Evolutionary conservation across 1,139 yeast species (phyloP).

Genomic region (Trichomonascaceae sp.): DNA sequence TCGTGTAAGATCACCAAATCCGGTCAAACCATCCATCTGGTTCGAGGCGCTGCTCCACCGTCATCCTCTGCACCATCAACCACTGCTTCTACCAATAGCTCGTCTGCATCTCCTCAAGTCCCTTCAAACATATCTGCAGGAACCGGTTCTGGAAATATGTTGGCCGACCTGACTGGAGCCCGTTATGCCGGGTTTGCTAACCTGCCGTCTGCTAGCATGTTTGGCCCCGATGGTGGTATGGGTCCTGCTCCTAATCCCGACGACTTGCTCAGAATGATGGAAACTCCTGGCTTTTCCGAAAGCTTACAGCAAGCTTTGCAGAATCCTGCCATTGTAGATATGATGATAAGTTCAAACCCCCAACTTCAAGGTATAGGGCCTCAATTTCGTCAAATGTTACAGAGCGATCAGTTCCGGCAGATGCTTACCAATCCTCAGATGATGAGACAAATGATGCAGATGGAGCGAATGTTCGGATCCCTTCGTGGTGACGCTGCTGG

Average conservation of each 20-base stretch:
- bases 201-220: slow-evolving; percentile 80
- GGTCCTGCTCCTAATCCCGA: slow-evolving; percentile 65
- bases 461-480: slow-evolving; percentile 44
- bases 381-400: slow-evolving; percentile 78
- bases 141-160: slow-evolving; percentile 79
- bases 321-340: slow-evolving; percentile 80
- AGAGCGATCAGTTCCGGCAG: slow-evolving; percentile 75
- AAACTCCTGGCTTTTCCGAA: slow-evolving; percentile 73
- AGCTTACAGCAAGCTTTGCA: slow-evolving; percentile 74
- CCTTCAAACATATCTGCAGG: slow-evolving; percentile 85
- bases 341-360: slow-evolving; percentile 75
- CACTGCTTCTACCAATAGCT: slow-evolving; percentile 21
- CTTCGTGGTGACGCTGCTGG: slow-evolving; percentile 12
- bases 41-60: slow-evolving; percentile 49
- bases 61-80: slow-evolving; percentile 18
- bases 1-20: slow-evolving; percentile 66
- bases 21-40: slow-evolving; percentile 86
- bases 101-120: slow-evolving; percentile 31
- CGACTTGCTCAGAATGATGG: slow-evolving; percentile 67
- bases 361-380: slow-evolving; percentile 80
- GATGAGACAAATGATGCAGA: slow-evolving; percentile 72
- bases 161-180: slow-evolving; percentile 91
- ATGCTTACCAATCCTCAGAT: slow-evolving; percentile 49
- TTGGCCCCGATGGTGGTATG: slow-evolving; percentile 96
- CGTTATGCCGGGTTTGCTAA: slow-evolving; percentile 90